Evolutionary conservation across 495 filamentous ascomycete genomes (phyloP).

Genomic region (Durotheca rogersii): DNA sequence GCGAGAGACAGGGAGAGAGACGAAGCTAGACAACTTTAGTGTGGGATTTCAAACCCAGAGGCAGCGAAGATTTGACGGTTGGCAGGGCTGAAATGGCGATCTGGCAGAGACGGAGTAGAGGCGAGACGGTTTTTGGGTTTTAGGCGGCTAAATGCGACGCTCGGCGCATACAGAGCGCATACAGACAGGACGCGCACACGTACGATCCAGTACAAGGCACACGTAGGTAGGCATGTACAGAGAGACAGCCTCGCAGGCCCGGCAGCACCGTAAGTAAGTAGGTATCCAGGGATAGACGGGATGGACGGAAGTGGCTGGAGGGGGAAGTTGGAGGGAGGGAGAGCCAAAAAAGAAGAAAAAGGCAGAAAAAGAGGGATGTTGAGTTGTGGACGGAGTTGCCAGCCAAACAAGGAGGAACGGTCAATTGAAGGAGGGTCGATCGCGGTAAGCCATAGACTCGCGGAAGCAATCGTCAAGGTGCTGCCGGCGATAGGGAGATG

Average conservation of each 20-base stretch:
- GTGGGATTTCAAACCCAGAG: slow-evolving; percentile 7
- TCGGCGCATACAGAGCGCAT: slow-evolving; percentile 15
- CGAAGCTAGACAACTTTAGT: too few relatives aligned
- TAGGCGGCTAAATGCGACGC: slow-evolving; percentile 33
- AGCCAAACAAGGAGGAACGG: too few relatives aligned
- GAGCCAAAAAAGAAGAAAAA: slow-evolving; percentile 8
- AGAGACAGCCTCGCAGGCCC: too few relatives aligned
- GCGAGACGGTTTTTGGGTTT: slow-evolving; percentile 14
- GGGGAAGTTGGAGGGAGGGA: not conserved
- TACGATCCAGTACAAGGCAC: not conserved
- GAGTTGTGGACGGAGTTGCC: not conserved
- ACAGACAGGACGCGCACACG: slow-evolving; percentile 1
- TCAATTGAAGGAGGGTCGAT: not conserved
- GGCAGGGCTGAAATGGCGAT: slow-evolving; percentile 23
- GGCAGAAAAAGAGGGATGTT: slow-evolving; percentile 1
- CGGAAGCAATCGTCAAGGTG: too few relatives aligned
- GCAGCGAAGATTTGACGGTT: slow-evolving; percentile 7
- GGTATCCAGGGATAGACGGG: too few relatives aligned
- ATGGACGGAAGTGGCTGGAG: too few relatives aligned
- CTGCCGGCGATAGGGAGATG: too few relatives aligned
- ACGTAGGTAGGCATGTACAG: too few relatives aligned
- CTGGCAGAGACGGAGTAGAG: slow-evolving; percentile 22
- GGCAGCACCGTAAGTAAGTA: too few relatives aligned
- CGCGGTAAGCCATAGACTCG: not conserved
- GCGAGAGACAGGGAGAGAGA: slow-evolving; percentile 17